A percentile compares a stretch with the other conserved stretches of the same genome.
Conservation (phyloP, 2,329 filamentous ascomycete species). For the Colletotrichum cuscutae region DNA sequence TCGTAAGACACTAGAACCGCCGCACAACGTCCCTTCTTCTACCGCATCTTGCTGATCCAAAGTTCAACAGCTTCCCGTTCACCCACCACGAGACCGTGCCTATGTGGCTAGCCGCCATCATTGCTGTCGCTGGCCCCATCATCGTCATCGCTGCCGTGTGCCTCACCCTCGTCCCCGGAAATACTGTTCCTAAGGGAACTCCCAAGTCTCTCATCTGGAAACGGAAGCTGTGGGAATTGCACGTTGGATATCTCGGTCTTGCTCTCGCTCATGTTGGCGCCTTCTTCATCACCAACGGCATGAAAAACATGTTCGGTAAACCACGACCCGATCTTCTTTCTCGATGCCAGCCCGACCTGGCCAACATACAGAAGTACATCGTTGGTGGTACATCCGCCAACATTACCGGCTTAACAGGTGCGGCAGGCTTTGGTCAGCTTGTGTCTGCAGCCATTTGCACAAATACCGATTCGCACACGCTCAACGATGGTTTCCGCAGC, state of each 20-base stretch:
- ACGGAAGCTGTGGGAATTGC: slow-evolving; percentile 90
- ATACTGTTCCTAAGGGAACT: slow-evolving; percentile 70
- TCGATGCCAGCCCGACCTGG: slow-evolving; percentile 81
- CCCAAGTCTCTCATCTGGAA: slow-evolving; percentile 76
- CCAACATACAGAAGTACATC: slow-evolving; percentile 66
- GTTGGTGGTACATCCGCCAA: slow-evolving; percentile 63
- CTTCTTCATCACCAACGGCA: slow-evolving; percentile 84
- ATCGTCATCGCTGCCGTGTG: slow-evolving; percentile 75
- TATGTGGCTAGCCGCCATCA: slow-evolving; percentile 71
- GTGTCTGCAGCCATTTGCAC: slow-evolving; percentile 83
- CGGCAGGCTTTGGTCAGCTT: slow-evolving; percentile 66
- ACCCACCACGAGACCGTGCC: slow-evolving; percentile 78
- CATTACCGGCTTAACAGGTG: slow-evolving; percentile 37
- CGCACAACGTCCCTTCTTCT: slow-evolving; percentile 1
- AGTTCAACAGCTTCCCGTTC: slow-evolving; percentile 72
- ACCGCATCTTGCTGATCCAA: slow-evolving; percentile 15
- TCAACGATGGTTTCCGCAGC: slow-evolving; percentile 85
- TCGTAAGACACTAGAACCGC: slow-evolving; percentile 56
- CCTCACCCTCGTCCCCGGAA: slow-evolving; percentile 77
- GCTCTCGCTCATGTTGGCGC: slow-evolving; percentile 76
- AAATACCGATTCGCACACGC: slow-evolving; percentile 67
- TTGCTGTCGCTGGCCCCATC: slow-evolving; percentile 72
- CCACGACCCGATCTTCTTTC: slow-evolving; percentile 85
- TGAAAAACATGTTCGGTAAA: slow-evolving; percentile 81
- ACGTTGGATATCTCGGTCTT: slow-evolving; percentile 86